These are phyloP conservation scores for Corymbia maculata DNA, from an alignment of 345 rosid species.

Conservation along the genomic window DNA sequence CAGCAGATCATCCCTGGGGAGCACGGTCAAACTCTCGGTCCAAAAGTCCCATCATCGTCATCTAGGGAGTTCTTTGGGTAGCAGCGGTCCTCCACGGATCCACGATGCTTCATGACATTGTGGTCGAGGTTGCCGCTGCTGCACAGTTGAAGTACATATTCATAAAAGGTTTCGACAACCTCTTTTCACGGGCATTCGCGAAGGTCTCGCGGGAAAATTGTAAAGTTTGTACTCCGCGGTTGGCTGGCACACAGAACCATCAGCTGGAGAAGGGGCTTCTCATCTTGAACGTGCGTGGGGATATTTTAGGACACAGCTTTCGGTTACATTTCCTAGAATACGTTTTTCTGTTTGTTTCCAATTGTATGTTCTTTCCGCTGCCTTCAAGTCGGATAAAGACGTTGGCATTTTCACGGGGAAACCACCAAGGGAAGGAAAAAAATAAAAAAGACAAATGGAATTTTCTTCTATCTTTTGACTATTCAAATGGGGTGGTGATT, in stretches of 20 bases:
- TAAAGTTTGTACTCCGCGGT: not conserved
- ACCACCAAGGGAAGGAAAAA: not conserved
- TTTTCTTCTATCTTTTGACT: too few species aligned
- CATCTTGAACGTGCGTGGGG: not conserved
- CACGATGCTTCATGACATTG: not conserved
- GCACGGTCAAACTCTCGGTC: constrained; percentile 53
- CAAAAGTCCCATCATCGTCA: constrained; percentile 36
- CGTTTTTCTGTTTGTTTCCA: not conserved
- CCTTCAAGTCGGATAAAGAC: not conserved
- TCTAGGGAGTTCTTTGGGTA: constrained; percentile 25
- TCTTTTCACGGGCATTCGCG: not conserved
- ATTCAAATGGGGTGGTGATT: not conserved
- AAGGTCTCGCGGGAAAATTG: not conserved
- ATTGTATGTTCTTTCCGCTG: not conserved
- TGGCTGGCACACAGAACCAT: not conserved
- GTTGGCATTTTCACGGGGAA: not conserved
- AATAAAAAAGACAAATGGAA: too few species aligned
- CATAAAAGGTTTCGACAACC: not conserved
- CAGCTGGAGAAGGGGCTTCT: not conserved
- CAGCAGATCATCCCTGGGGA: constrained; percentile 33
- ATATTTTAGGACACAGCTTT: not conserved
- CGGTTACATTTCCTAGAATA: not conserved
- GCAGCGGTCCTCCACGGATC: constrained; percentile 15
- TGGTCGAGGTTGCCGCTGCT: not conserved
- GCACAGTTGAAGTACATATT: too few species aligned